Base-by-base conservation (phyloP, 495 filamentous ascomycete genomes). In the Aspergillus heteromorphus region DNA sequence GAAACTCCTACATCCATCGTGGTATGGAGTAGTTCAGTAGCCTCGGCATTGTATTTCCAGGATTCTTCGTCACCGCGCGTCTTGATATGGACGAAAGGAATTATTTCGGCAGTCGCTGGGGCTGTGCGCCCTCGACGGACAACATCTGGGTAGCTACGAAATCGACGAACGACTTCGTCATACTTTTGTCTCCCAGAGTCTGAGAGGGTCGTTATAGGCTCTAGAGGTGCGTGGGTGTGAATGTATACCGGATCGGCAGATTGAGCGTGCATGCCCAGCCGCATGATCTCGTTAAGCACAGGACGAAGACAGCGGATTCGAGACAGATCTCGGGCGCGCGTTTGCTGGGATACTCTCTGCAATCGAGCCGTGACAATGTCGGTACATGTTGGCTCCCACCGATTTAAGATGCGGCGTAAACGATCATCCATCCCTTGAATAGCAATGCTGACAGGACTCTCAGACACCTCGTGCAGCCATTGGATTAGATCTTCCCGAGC, bases 31-130 rank as follows among this genome's bases (percentile, higher is more conserved):
- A 53, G 18, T 11, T 48, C 48, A n/a, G 57, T 60, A 8, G 47
- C 73, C 91, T 87, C 34, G 92, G 72, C 45, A 88, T 89, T 95
- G 75, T 97, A 99, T 66, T 95, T 87, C 93, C 93, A 99, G 51
- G 91, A 89, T 85, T 86, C 76, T 93, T 92, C 66, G 87, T 85
- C 79, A 13, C 10, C 2, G 8, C 58, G 55, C 18, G 49, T 58
- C 41, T 93, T 96, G 45, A 99, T 76, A 68, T 99, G 93, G 40
- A 99, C 76, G 82, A 99, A 99, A 9, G 93, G 95, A 61, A 96
- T 90, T 29, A 88, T 92, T 73, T 29, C n/a, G 17, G 2, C n/a
- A 5, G 38, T 13, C 1, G 23, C 14, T 17, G 38, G 17, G 0
- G 23, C 51, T 16, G 10, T 10, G 13, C 51, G 49, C 0, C 54